phyloP scores from a whole-genome alignment of 345 rosid genomes.

The Clausena lansium region DNA sequence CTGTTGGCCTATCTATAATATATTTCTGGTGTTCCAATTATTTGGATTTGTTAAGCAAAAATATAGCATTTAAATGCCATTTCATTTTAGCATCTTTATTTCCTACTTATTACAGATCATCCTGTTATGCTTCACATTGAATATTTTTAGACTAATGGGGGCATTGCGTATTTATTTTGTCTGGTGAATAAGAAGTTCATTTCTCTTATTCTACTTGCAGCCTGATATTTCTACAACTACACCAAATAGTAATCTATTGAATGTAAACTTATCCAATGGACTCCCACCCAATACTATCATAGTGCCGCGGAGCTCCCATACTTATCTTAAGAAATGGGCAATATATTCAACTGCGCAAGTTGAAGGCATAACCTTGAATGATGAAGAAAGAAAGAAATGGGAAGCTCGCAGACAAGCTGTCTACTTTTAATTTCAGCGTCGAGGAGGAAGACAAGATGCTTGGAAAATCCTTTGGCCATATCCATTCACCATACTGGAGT shows the following conservation, averaged over 20 bases:
- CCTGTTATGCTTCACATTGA: too few species aligned
- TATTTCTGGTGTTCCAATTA: background rate
- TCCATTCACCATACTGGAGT: constrained; percentile 88
- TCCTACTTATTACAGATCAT: too few species aligned
- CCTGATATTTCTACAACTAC: too few species aligned
- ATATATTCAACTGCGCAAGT: constrained; percentile 38
- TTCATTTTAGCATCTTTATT: too few species aligned
- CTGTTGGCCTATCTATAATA: background rate
- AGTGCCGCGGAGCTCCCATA: constrained; percentile 17
- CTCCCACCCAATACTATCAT: constrained; percentile 10
- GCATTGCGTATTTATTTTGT: too few species aligned
- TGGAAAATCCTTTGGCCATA: constrained; percentile 77
- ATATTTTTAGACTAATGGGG: too few species aligned
- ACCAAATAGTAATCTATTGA: too few species aligned
- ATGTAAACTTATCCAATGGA: too few species aligned
- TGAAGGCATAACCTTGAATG: constrained; percentile 28
- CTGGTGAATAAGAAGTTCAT: too few species aligned
- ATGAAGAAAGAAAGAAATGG: constrained; percentile 65
- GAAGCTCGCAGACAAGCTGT: constrained; percentile 72
- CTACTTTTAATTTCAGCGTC: constrained; percentile 50
- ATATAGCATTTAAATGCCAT: too few species aligned
- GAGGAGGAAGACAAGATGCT: constrained; percentile 89
- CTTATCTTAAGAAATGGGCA: constrained; percentile 44
- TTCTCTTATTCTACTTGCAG: too few species aligned
- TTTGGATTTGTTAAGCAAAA: background rate